Base-by-base conservation (phyloP, 139 green algal genomes). In the Penium margaritaceum region DNA sequence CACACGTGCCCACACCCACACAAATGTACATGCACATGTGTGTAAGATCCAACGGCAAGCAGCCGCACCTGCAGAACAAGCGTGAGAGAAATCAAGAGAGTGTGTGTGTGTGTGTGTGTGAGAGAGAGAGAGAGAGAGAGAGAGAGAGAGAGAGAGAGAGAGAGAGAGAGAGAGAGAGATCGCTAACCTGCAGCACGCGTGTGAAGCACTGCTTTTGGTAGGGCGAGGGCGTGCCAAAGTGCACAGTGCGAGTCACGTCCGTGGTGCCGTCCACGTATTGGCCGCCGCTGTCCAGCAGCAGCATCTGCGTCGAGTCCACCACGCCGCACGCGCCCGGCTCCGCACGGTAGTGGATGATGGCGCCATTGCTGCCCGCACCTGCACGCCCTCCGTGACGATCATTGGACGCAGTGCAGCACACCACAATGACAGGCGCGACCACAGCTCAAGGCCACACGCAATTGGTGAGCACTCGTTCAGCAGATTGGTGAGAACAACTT, bases 181-280 rank as follows among this genome's bases (percentile, higher is more conserved):
- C 21, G 36, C 35, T 19, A 44, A 69, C 72, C 72, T 76, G 64
- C 33, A 80, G 54, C 51, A 80, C 74, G 32, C 74, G 34, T 37
- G 74, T 81, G 54, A 73, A 72, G 44, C 55, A 72, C 27, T 80
- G 43, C 80, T 71, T 76, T 32, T 81, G 24, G 7, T 58, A 38
- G 9, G 30, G n/a, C 2, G 35, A 47, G 5, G 74, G 74, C 24
- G 70, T 79, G 7, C 94, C 94, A 69, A 96, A 86, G 87, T 97
- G 91, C 66, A 96, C 83, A 9, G 94, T 99, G 68, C 94, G 87
- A 0, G 93, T 99, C 67, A 99, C 88, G 83, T 99, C 94, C 1
- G 94, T 99, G 1, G 94, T 99, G 58, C 94, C 75, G 41, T 76
- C 67, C 41, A 44, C 67, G 37, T 81, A 81, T 58, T 81, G 81